Percentiles rank a stretch among this genome's conserved stretches.
These are phyloP conservation scores for Pistacia atlantica DNA, from an alignment of 345 rosid species.

Conservation along the genomic window DNA sequence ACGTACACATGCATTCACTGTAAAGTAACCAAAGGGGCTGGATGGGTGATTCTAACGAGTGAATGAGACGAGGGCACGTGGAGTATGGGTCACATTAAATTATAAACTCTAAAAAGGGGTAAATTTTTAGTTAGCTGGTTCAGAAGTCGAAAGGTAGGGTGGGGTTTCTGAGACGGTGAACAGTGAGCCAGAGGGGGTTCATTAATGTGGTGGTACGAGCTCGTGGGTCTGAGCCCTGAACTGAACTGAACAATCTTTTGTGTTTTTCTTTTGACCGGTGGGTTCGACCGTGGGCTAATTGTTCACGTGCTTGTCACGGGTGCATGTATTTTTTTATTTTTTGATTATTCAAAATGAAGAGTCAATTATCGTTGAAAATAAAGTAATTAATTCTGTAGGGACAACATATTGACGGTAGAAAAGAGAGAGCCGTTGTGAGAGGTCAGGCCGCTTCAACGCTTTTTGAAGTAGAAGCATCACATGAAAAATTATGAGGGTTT, in stretches of 20 bases:
- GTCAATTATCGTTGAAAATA: no score
- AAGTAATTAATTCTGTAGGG: no score
- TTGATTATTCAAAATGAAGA: no score
- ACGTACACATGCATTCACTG: neutral
- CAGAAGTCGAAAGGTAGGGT: neutral
- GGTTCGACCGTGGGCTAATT: neutral
- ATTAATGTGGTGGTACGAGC: neutral
- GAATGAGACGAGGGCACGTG: neutral
- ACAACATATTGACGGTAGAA: no score
- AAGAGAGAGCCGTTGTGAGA: no score
- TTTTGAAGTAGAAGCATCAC: no score
- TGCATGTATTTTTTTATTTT: no score
- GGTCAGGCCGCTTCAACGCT: no score
- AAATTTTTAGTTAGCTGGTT: neutral
- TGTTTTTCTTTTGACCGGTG: no score
- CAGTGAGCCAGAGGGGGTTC: neutral
- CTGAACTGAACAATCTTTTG: neutral
- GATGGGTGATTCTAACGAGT: neutral
- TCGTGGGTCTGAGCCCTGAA: no score
- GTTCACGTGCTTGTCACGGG: neutral
- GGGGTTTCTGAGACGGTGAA: neutral
- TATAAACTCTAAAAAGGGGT: neutral
- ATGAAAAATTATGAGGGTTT: no score
- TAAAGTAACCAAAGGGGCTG: no score
- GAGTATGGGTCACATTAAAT: neutral